A percentile compares a stretch with the other conserved stretches of the same genome.
Conservation (phyloP, 176 grass and related monocot genomes). For the Ensete glaucum region DNA sequence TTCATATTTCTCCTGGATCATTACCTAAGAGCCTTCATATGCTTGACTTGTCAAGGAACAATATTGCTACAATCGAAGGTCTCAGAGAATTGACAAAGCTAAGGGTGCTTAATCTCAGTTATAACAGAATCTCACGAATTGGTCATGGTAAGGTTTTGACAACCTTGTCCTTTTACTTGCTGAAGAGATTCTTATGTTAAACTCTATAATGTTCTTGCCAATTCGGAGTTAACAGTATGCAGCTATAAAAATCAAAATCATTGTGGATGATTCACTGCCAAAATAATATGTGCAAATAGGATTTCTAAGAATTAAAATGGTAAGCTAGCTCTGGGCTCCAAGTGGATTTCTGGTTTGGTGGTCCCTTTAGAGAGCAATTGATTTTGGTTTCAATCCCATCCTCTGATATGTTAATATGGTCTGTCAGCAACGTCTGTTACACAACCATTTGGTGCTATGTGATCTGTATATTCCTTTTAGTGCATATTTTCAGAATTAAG, state of each 20-base stretch:
- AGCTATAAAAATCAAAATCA: not conserved
- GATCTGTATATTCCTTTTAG: too few species aligned
- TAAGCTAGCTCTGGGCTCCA: too few species aligned
- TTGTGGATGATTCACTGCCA: not conserved
- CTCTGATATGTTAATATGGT: too few species aligned
- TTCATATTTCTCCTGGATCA: constrained; percentile 42
- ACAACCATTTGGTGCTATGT: too few species aligned
- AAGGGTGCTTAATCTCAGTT: constrained; percentile 78
- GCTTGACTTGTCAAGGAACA: constrained; percentile 89
- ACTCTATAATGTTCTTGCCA: not conserved
- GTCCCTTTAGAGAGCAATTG: too few species aligned
- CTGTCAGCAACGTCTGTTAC: too few species aligned
- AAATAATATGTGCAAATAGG: too few species aligned
- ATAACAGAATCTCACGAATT: constrained; percentile 77
- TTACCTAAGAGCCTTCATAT: constrained; percentile 67
- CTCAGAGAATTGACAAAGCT: constrained; percentile 76
- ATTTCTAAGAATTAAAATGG: too few species aligned
- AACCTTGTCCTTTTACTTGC: not conserved
- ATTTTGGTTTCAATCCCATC: too few species aligned
- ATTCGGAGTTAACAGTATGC: not conserved
- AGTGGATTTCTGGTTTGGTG: too few species aligned
- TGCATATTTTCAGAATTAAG: too few species aligned
- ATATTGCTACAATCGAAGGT: constrained; percentile 61
- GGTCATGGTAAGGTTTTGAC: constrained; percentile 54
- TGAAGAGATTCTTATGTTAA: not conserved